Evolutionary conservation across 768 basidiomycete genomes (phyloP).

Genomic region (Lyophyllum semitale): DNA sequence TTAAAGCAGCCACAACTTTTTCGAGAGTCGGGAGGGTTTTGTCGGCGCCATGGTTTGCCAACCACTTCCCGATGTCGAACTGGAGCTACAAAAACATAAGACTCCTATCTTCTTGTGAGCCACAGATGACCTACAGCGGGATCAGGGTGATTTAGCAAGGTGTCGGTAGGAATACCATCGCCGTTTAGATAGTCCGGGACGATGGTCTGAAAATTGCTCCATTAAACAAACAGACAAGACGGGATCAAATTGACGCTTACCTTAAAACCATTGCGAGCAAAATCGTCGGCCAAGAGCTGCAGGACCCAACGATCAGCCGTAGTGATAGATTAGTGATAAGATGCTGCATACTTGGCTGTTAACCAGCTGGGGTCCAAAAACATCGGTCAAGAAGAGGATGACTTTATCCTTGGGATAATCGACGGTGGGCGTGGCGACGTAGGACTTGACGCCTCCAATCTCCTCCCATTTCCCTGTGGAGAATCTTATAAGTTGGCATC

Average conservation of each 20-base stretch:
- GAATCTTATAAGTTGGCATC: conserved; percentile 6
- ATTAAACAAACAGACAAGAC: background rate
- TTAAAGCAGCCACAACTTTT: conserved; percentile 58
- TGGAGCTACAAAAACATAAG: conserved; percentile 14
- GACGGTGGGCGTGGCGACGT: conserved; percentile 52
- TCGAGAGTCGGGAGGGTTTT: conserved; percentile 52
- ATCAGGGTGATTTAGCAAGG: too few species aligned
- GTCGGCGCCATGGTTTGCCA: conserved; percentile 38
- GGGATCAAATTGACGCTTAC: conserved; percentile 18
- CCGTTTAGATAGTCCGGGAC: conserved; percentile 43
- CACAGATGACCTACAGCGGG: conserved; percentile 25
- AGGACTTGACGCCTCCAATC: conserved; percentile 50
- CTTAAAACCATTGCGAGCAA: conserved; percentile 49
- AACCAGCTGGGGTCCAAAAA: conserved; percentile 48
- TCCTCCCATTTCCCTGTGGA: conserved; percentile 45
- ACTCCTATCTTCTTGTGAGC: background rate
- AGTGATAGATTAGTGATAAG: background rate
- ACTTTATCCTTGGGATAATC: conserved; percentile 58
- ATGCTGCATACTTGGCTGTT: conserved; percentile 42
- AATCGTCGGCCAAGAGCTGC: conserved; percentile 44
- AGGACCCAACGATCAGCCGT: background rate
- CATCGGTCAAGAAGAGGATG: conserved; percentile 54
- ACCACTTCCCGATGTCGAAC: conserved; percentile 46
- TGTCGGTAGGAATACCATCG: conserved; percentile 39
- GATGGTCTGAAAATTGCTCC: conserved; percentile 30